Conservation (phyloP, 768 basidiomycete species). For the Mycena rebaudengoi region DNA sequence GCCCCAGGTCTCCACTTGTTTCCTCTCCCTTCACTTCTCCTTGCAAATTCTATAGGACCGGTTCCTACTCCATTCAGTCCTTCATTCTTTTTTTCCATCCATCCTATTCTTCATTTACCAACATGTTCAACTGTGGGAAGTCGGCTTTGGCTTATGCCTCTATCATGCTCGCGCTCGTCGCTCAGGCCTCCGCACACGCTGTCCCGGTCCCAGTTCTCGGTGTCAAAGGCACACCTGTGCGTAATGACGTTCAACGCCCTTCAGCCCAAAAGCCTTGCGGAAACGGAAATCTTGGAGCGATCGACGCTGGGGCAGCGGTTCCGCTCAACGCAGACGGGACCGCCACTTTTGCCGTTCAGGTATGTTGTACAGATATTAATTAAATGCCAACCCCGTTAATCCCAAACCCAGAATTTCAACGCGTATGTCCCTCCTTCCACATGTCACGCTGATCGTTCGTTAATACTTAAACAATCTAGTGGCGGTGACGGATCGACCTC, state of each 20-base stretch:
- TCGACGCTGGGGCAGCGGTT: slow-evolving; percentile 27
- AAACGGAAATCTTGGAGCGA: slow-evolving; percentile 11
- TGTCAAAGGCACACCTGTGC: slow-evolving; percentile 25
- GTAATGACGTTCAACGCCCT: slow-evolving; percentile 29
- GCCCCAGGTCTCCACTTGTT: not conserved
- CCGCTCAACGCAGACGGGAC: slow-evolving; percentile 36
- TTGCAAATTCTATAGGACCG: slow-evolving; percentile 10
- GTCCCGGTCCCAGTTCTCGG: slow-evolving; percentile 20
- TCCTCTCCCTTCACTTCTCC: not conserved
- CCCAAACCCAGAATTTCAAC: slow-evolving; percentile 32
- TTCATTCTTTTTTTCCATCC: not conserved
- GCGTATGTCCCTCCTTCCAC: slow-evolving; percentile 31
- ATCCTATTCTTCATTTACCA: slow-evolving; percentile 13
- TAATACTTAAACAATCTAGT: not conserved
- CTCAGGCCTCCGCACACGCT: slow-evolving; percentile 23
- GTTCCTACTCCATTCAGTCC: slow-evolving; percentile 15
- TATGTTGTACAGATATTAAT: slow-evolving; percentile 24
- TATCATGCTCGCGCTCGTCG: slow-evolving; percentile 15
- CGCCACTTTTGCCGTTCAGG: slow-evolving; percentile 37
- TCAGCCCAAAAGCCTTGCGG: slow-evolving; percentile 25
- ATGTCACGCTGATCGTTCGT: not conserved
- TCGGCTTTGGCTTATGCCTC: slow-evolving; percentile 22
- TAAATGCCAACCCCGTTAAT: not conserved
- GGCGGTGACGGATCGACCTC: slow-evolving; percentile 27
- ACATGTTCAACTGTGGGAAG: slow-evolving; percentile 16